These are phyloP conservation scores for Irpex sp. DNA, from an alignment of 1,284 basidiomycete genomes.

Conservation along the genomic window DNA sequence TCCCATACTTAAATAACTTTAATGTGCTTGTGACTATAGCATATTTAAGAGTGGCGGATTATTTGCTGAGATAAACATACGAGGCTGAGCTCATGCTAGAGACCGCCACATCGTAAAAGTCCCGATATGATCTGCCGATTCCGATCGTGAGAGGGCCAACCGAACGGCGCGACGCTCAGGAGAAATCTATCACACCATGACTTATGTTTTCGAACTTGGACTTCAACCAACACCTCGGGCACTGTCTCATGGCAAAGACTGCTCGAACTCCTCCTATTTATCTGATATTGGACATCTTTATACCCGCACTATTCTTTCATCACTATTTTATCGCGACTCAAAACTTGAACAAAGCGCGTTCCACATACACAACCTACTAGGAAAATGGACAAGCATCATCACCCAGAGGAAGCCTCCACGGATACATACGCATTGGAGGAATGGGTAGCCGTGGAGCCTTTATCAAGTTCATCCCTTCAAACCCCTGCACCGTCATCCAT, in stretches of 20 bases:
- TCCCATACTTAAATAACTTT: too few relatives aligned
- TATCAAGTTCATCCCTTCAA: neutral
- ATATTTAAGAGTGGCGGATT: too few relatives aligned
- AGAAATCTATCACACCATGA: neutral
- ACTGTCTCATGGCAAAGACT: neutral
- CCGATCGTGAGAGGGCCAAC: neutral
- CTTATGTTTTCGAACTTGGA: neutral
- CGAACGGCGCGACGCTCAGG: neutral
- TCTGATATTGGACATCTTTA: neutral
- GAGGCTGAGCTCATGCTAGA: too few relatives aligned
- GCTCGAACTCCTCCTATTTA: neutral
- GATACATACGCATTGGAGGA: neutral
- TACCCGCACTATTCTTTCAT: too few relatives aligned
- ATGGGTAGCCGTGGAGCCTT: neutral
- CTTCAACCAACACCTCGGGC: neutral
- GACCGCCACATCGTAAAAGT: neutral
- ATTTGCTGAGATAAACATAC: too few relatives aligned
- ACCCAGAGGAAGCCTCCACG: too few relatives aligned
- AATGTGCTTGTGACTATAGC: too few relatives aligned
- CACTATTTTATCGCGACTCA: too few relatives aligned
- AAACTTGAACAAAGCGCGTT: too few relatives aligned
- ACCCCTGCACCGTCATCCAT: neutral
- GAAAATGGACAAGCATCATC: too few relatives aligned
- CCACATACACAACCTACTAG: too few relatives aligned
- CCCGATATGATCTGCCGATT: neutral